Evolutionary conservation across 2,329 filamentous ascomycete species (phyloP), one percentile per base, ranked within the genome.

Genomic region (Paramyrothecium sp.): DNA sequence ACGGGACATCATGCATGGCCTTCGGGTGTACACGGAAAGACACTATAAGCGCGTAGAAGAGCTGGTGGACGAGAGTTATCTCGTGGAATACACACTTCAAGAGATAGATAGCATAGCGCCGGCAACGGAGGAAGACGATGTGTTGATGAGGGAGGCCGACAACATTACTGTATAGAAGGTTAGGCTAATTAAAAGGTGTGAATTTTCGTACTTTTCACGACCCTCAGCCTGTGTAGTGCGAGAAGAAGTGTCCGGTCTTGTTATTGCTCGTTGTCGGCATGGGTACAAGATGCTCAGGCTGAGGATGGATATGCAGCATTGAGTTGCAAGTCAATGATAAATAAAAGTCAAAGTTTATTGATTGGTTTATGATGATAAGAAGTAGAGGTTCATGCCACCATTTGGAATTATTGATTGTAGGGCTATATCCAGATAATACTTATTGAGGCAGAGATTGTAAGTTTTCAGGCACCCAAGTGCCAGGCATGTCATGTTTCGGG

Each of bases 1-100:
- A 67, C 90, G 90, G 70, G 92, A 97, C 67, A 87, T 99, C 3
- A 73, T 97, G 44, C 89, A 94, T 64, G 94, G 89, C n/a, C 79
- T 99, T 58, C 88, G 86, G 65, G 90, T 89, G 17, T 98, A 99
- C 71, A 97, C 93, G 0, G 92, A 98, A 74, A 84, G 93, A 62
- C 95, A 99, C 73, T 97, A 96, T 73, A 89, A 89, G 73, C 84
- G 94, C 55, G 83, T 95, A 65, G 93, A 97, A 71, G 94, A 96
- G 68, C 77, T 97, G 65, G 86, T 93, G 46, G 94, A 98, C 70
- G 95, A 98, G 78, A 96, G 93, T 69, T 98, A 93, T 75, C 75
- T 99, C 67, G 85, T 98, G 46, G 92, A 97, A 74, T 98, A 96
- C 82, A 96, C 94, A 61, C 78, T 98, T 61, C 84, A 88, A 67